Evolutionary conservation across 225 moss, liverwort and hornwort species (phyloP).

Genomic region (Pseudoscleropodium purum): DNA sequence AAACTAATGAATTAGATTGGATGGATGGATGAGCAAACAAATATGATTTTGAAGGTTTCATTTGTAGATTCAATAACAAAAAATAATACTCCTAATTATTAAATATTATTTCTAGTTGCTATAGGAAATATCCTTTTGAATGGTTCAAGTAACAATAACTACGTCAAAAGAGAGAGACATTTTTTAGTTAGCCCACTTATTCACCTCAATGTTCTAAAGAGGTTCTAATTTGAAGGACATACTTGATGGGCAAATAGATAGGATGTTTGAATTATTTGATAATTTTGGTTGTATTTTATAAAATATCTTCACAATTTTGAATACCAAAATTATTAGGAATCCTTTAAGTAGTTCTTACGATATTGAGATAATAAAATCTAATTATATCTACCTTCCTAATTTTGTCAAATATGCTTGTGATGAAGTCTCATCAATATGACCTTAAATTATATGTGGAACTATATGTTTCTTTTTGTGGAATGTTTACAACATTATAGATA

Average conservation of each 20-base stretch:
- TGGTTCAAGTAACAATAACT: neutral
- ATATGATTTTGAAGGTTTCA: neutral
- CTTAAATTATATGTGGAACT: no score
- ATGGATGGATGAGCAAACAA: rapidly evolving
- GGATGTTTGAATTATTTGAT: neutral
- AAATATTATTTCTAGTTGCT: neutral
- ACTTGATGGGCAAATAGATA: rapidly evolving
- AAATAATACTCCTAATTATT: neutral
- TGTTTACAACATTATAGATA: neutral
- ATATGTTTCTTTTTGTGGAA: rapidly evolving
- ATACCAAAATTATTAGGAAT: neutral
- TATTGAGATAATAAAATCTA: neutral
- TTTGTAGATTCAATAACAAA: neutral
- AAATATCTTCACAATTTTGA: neutral
- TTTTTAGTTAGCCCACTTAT: no score
- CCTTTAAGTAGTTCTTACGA: rapidly evolving
- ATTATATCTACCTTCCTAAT: rapidly evolving
- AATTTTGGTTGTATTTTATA: neutral
- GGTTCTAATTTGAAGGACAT: rapidly evolving
- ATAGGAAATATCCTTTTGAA: neutral
- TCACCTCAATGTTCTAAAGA: no score
- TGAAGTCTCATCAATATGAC: neutral
- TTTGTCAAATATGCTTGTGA: neutral
- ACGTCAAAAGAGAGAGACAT: neutral
- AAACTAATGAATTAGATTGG: rapidly evolving